phyloP scores from a whole-genome alignment of 495 filamentous ascomycete species.

The Penicillium simplicissimum region DNA sequence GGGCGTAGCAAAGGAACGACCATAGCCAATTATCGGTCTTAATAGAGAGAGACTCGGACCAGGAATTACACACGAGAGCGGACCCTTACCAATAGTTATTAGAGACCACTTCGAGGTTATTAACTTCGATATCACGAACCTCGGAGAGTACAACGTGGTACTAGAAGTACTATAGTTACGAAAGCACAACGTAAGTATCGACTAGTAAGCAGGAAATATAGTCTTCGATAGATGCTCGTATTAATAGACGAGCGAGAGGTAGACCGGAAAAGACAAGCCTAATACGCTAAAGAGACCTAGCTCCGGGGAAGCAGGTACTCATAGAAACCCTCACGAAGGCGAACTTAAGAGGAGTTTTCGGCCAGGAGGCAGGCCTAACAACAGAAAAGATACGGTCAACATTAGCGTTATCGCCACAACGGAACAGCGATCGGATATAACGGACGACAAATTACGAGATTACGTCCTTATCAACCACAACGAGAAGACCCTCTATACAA shows the following conservation, averaged over 20 bases:
- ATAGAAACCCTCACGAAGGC: too few relatives aligned
- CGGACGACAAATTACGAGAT: background rate
- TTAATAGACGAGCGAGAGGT: too few relatives aligned
- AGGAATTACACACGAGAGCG: background rate
- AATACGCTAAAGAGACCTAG: too few relatives aligned
- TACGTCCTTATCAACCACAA: background rate
- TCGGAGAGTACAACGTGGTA: slow-evolving; percentile 6
- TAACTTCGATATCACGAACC: background rate
- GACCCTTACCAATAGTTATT: background rate
- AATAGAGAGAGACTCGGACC: too few relatives aligned
- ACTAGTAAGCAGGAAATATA: too few relatives aligned
- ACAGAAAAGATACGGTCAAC: background rate
- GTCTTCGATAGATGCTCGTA: too few relatives aligned
- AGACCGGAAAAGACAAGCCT: too few relatives aligned
- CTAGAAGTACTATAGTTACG: background rate
- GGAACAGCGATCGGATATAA: background rate
- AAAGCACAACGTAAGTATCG: too few relatives aligned
- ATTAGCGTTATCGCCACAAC: background rate
- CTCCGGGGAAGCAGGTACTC: too few relatives aligned
- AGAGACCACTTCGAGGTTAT: slow-evolving; percentile 18
- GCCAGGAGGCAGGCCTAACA: background rate
- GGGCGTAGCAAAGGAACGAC: background rate
- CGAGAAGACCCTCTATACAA: background rate
- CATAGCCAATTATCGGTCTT: too few relatives aligned
- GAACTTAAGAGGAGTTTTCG: too few relatives aligned